phyloP scores from a whole-genome alignment of 768 basidiomycete species.

The Bullera alba region DNA sequence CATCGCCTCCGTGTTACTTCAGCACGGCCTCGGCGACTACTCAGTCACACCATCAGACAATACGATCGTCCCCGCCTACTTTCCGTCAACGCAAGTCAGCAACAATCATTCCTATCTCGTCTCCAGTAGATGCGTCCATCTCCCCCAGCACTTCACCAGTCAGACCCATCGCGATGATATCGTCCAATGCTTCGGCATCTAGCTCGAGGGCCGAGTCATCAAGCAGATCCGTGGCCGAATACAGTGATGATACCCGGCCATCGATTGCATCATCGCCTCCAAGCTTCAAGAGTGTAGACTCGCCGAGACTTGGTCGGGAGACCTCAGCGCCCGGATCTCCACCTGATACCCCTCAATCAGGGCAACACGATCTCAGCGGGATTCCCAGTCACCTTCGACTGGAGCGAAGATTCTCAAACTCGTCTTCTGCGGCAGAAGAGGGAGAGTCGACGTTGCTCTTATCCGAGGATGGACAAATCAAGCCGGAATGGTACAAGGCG shows the following conservation, averaged over 20 bases:
- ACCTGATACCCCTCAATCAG: no score
- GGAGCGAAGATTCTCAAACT: background rate
- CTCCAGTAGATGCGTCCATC: background rate
- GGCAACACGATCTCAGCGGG: no score
- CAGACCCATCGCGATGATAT: background rate
- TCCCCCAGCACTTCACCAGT: background rate
- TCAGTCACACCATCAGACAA: background rate
- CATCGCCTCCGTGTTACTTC: background rate
- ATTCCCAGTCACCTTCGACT: background rate
- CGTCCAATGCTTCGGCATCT: background rate
- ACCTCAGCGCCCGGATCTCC: no score
- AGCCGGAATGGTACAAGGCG: conserved; percentile 36
- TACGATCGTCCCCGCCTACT: conserved; percentile 4
- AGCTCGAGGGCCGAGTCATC: background rate
- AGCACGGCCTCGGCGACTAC: background rate
- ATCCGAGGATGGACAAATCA: conserved; percentile 1
- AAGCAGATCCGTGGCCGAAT: background rate
- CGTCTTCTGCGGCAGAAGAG: conserved; percentile 25
- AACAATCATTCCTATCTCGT: conserved; percentile 4
- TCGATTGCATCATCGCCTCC: background rate
- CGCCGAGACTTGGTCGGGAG: background rate
- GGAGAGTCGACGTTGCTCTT: conserved; percentile 25
- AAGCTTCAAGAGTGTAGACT: background rate
- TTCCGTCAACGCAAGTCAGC: conserved; percentile 14
- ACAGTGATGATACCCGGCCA: background rate